Conservation (phyloP, 169 alveolate species). For the Cyclospora cayetanensis region DNA sequence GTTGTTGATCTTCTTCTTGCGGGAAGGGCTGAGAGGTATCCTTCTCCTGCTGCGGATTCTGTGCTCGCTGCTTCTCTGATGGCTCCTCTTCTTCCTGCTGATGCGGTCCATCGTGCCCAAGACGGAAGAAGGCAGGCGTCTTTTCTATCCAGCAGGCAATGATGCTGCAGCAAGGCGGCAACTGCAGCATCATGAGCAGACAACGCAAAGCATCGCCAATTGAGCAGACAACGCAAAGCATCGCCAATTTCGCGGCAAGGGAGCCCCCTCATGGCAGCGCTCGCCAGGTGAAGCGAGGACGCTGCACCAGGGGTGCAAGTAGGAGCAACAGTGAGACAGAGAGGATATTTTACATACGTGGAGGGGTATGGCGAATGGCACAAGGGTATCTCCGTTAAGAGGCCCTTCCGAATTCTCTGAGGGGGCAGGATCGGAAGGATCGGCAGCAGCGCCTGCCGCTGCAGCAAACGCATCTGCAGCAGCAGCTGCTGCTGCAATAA, state of each 20-base stretch:
- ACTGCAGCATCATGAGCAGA: constrained; percentile 17
- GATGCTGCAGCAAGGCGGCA: background rate
- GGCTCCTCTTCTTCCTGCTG: background rate
- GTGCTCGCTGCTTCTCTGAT: background rate
- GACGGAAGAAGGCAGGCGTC: background rate
- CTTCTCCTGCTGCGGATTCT: too few species aligned
- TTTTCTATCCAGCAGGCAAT: background rate
- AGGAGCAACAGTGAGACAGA: background rate
- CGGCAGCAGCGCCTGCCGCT: background rate
- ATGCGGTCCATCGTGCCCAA: constrained; percentile 1
- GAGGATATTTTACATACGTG: background rate
- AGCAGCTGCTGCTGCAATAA: constrained; percentile 1
- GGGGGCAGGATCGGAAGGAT: background rate
- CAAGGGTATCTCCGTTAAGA: background rate
- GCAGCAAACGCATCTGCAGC: background rate
- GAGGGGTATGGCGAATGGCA: background rate
- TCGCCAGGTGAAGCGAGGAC: background rate
- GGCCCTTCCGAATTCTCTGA: background rate
- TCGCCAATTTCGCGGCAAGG: background rate
- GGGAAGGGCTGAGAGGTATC: too few species aligned
- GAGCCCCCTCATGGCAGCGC: background rate
- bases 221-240: background rate
- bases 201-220: background rate
- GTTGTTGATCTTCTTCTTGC: too few species aligned
- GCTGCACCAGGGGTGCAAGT: background rate